These are phyloP conservation scores for Gnomoniopsis sp. DNA, from an alignment of 2,329 filamentous ascomycete genomes.

Conservation along the genomic window DNA sequence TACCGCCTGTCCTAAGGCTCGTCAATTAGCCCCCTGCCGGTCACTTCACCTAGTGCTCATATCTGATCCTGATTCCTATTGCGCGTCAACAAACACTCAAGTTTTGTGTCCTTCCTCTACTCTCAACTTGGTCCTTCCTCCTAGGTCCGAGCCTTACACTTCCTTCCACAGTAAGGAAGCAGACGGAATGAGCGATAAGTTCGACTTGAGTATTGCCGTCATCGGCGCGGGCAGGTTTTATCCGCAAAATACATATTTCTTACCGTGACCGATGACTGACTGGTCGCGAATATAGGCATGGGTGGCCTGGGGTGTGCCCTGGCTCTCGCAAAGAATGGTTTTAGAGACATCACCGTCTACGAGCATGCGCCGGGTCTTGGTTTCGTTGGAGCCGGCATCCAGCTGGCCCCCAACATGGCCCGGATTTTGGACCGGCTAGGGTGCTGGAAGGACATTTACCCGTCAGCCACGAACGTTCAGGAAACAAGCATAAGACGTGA, in stretches of 20 bases:
- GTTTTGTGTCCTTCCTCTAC: no score
- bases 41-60: neutral
- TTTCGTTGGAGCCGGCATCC: conserved; percentile 82
- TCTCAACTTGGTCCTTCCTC: no score
- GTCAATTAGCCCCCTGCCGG: no score
- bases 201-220: conserved; percentile 29
- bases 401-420: conserved; percentile 79
- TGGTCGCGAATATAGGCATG: conserved; percentile 55
- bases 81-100: neutral
- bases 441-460: conserved; percentile 68
- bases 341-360: conserved; percentile 69
- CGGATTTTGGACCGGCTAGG: conserved; percentile 70
- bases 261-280: neutral
- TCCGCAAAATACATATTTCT: neutral
- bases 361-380: conserved; percentile 71
- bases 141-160: no score
- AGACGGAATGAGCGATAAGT: conserved; percentile 1
- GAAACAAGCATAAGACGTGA: conserved; percentile 69
- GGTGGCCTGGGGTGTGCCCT: conserved; percentile 71
- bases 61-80: neutral
- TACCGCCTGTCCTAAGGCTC: no score
- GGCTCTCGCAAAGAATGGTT: conserved; percentile 72
- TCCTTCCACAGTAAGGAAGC: no score
- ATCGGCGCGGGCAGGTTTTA: conserved; percentile 28
- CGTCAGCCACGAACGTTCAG: conserved; percentile 66